Evolutionary conservation across 306 rosid genomes (phyloP), one percentile per base, ranked within the genome.

Genomic region (Dalbergia cultrata): DNA sequence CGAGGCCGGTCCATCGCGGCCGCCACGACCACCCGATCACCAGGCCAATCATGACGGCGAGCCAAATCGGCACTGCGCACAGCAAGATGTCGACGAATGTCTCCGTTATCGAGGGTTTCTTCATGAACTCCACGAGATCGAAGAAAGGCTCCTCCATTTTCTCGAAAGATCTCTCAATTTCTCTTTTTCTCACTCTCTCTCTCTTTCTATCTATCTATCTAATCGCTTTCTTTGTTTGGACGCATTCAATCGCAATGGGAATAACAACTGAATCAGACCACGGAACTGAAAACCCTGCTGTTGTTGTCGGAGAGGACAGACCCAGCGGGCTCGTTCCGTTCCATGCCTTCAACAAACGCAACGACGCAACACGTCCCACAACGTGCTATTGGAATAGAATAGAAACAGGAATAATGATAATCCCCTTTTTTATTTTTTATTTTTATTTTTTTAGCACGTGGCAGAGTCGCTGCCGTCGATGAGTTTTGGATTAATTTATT

Each of bases 21-120:
- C 97, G 78, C 99, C 99, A 96, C 1, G 98, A 88, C 99, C 99
- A 96, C 0, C 99, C 98, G 88, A 96, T 92, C 3, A 86, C 71
- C 33, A 96, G 64, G 12, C 99, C 99, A 69, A 96, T 96, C 99
- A 90, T 96, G 14, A 96, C 98, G 10, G 99, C 97, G 1, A 96
- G 81, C 99, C 99, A 96, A 85, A 96, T 96, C 85, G 99, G 99
- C 10, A 93, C 99, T 41, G 97, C 89, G 50, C 98, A 96, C 12
- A 96, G 90, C 87, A 96, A 77, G 82, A 96, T 92, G 89, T 96
- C 98, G 90, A 96, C 89, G 63, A 96, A 88, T 92, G 98, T 96
- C 70, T 96, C 99, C 10, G 93, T 83, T 41, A 96, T 84, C 34
- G 97, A 84, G 57, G 99, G 99, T 81, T 83, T 92, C 86, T 84